A percentile compares a stretch with the other conserved stretches of the same genome.
phyloP scores from a whole-genome alignment of 225 moss, liverwort and hornwort species.

The Asterella californica region DNA sequence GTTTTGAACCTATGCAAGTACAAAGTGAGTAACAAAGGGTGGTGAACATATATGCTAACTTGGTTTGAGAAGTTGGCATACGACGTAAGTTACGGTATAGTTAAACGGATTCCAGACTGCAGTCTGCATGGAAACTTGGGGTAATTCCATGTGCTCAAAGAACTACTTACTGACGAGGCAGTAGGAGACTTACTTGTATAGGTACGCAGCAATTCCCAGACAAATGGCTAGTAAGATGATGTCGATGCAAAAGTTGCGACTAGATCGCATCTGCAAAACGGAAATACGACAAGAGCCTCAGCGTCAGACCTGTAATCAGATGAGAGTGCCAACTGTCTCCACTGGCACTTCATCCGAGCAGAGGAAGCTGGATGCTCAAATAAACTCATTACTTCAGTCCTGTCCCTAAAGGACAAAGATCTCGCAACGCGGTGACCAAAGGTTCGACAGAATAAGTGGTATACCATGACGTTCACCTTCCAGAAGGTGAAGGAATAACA shows the following conservation, averaged over 20 bases:
- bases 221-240: conserved; percentile 55
- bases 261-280: conserved; percentile 60
- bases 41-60: too few species aligned
- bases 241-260: conserved; percentile 72
- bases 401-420: too few species aligned
- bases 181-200: conserved; percentile 49
- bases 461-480: background rate
- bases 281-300: background rate
- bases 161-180: background rate
- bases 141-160: too few species aligned
- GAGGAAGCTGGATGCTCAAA: background rate
- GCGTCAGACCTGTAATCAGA: background rate
- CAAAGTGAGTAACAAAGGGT: too few species aligned
- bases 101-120: too few species aligned
- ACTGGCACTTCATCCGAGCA: background rate
- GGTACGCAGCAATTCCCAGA: conserved; percentile 67
- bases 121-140: too few species aligned
- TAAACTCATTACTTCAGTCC: background rate
- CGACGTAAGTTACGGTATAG: too few species aligned
- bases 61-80: too few species aligned
- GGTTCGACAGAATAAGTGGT: too few species aligned
- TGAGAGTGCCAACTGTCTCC: background rate
- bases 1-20: too few species aligned
- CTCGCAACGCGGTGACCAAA: too few species aligned
- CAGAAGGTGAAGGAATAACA: background rate